A percentile compares a stretch with the other conserved stretches of the same genome.
Evolutionary conservation across 2,329 filamentous ascomycete species (phyloP).

Genomic region (Verticillium zaregamsianum): DNA sequence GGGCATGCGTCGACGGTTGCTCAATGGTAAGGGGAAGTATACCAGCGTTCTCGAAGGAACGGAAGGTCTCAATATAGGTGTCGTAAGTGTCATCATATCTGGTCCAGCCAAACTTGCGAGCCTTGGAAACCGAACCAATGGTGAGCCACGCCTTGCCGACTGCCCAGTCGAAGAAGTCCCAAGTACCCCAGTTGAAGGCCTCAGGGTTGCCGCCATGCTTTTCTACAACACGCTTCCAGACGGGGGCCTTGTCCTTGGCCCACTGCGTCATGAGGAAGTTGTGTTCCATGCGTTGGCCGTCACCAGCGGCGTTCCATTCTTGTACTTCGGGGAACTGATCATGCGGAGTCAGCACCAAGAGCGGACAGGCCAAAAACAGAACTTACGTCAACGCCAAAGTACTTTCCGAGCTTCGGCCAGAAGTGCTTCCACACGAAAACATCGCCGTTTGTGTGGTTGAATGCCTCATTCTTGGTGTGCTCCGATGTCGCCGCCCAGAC

Average conservation of each 20-base stretch:
- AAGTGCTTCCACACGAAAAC: conserved; percentile 21
- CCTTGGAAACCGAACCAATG: conserved; percentile 7
- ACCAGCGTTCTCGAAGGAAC: conserved; percentile 11
- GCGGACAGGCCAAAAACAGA: background rate
- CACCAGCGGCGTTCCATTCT: conserved; percentile 6
- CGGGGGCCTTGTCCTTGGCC: conserved; percentile 8
- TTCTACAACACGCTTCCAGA: conserved; percentile 9
- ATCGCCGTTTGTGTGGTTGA: conserved; percentile 23
- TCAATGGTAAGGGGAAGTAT: conserved; percentile 3
- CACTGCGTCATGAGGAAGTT: conserved; percentile 10
- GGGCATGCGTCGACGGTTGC: background rate
- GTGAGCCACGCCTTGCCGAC: conserved; percentile 10
- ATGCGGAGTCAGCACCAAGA: background rate
- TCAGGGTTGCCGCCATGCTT: conserved; percentile 11
- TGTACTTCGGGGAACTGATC: conserved; percentile 5
- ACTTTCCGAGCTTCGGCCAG: conserved; percentile 15
- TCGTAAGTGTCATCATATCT: conserved; percentile 10
- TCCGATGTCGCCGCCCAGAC: conserved; percentile 17
- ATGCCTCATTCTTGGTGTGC: conserved; percentile 19
- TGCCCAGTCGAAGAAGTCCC: conserved; percentile 11
- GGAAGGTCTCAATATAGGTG: conserved; percentile 9
- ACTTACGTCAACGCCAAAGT: conserved; percentile 18
- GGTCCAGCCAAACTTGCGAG: conserved; percentile 11
- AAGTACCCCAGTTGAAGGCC: conserved; percentile 13
- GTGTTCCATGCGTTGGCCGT: conserved; percentile 3